Conservation (phyloP, 2,329 filamentous ascomycete genomes). For the Corinectria fuckeliana region DNA sequence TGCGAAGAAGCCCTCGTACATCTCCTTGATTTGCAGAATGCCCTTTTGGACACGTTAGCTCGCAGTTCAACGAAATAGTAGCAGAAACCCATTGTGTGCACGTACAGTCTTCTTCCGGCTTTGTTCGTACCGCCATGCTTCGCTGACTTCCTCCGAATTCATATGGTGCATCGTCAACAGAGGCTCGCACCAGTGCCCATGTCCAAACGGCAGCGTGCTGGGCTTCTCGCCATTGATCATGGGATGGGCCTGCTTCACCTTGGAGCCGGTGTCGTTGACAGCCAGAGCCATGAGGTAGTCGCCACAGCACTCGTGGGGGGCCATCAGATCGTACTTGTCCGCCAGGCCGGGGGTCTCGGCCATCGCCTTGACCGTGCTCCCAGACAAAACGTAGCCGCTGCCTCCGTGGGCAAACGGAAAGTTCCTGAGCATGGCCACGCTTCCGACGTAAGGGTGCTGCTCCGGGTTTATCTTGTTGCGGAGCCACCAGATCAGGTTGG, state of each 20-base stretch:
- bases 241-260: slow-evolving; percentile 54
- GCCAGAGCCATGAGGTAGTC: slow-evolving; percentile 59
- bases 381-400: slow-evolving; percentile 62
- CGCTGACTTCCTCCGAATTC: slow-evolving; percentile 57
- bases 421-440: slow-evolving; percentile 53
- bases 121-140: slow-evolving; percentile 61
- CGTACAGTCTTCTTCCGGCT: slow-evolving; percentile 51
- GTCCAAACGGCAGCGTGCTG: slow-evolving; percentile 55
- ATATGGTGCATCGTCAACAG: slow-evolving; percentile 65
- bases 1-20: slow-evolving; percentile 57
- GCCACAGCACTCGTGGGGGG: slow-evolving; percentile 56
- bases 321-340: slow-evolving; percentile 54
- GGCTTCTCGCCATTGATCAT: slow-evolving; percentile 65
- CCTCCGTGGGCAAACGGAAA: slow-evolving; percentile 63
- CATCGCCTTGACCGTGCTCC: slow-evolving; percentile 57
- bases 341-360: slow-evolving; percentile 53
- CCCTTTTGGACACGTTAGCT: slow-evolving; percentile 41
- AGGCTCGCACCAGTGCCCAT: slow-evolving; percentile 61
- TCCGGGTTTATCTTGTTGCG: slow-evolving; percentile 49
- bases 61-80: background rate
- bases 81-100: background rate
- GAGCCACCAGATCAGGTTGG: slow-evolving; percentile 59
- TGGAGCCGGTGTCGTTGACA: slow-evolving; percentile 51
- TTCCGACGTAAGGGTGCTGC: slow-evolving; percentile 58
- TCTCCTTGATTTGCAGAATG: slow-evolving; percentile 54